These are phyloP conservation scores for Septoria petroselini DNA, from an alignment of 2,329 filamentous ascomycete genomes.

Conservation along the genomic window DNA sequence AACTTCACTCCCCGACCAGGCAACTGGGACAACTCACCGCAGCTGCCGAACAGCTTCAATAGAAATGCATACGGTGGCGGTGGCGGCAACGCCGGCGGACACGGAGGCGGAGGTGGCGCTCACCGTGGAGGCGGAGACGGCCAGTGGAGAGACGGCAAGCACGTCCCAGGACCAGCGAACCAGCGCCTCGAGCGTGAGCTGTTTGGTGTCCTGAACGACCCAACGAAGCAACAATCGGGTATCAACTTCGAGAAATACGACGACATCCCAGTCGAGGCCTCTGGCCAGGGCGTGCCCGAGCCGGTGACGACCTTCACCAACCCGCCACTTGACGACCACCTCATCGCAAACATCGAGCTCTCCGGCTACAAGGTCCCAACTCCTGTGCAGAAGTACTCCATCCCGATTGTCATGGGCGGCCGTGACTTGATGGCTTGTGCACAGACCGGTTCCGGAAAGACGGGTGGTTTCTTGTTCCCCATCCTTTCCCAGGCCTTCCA, in stretches of 20 bases:
- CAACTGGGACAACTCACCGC: constrained; percentile 41
- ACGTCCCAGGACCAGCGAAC: constrained; percentile 85
- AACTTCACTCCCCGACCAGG: constrained; percentile 51
- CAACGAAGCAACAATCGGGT: constrained; percentile 91
- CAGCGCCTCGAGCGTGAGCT: constrained; percentile 90
- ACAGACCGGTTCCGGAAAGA: constrained; percentile 99
- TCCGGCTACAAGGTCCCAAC: constrained; percentile 94
- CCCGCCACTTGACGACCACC: constrained; percentile 90
- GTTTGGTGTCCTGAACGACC: constrained; percentile 86
- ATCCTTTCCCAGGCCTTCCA: constrained; percentile 97
- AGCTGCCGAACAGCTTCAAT: constrained; percentile 52
- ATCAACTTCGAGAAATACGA: constrained; percentile 99
- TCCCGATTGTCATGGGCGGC: constrained; percentile 96
- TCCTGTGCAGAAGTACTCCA: constrained; percentile 98
- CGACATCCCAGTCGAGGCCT: constrained; percentile 97
- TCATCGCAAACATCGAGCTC: constrained; percentile 88
- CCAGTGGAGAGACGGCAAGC: constrained; percentile 95
- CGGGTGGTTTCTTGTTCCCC: constrained; percentile 98
- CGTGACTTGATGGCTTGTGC: constrained; percentile 99
- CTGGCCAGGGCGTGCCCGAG: constrained; percentile 88
- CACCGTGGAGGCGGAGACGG: constrained; percentile 88
- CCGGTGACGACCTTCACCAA: constrained; percentile 87
- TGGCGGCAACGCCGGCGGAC: constrained; percentile 48
- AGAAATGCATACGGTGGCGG: constrained; percentile 60
- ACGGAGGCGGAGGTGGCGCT: constrained; percentile 54